phyloP scores from a whole-genome alignment of 2,329 filamentous ascomycete genomes.

The Erysiphe neolycopersici region DNA sequence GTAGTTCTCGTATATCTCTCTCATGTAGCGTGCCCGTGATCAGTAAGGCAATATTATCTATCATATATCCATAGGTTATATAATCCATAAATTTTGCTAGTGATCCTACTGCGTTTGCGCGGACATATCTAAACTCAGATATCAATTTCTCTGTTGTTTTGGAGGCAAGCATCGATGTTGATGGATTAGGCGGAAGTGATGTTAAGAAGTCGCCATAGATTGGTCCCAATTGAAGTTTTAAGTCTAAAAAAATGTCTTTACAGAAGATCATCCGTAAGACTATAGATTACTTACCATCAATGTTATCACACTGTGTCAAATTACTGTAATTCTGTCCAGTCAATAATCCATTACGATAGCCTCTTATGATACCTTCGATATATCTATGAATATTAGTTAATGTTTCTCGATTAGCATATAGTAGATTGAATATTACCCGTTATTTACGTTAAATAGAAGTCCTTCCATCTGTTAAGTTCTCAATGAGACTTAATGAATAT shows the following conservation, averaged over 20 bases:
- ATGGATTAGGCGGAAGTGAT: constrained; percentile 81
- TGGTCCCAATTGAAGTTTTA: constrained; percentile 90
- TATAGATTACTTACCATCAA: constrained; percentile 43
- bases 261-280: neutral
- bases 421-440: constrained; percentile 32
- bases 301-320: constrained; percentile 88
- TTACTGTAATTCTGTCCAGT: constrained; percentile 82
- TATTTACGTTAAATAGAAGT: constrained; percentile 81
- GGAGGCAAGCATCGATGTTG: constrained; percentile 76
- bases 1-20: constrained; percentile 78
- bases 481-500: too few species aligned
- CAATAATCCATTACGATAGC: constrained; percentile 83
- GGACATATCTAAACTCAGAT: constrained; percentile 86
- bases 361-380: constrained; percentile 89
- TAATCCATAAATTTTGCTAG: constrained; percentile 94
- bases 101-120: constrained; percentile 76
- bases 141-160: constrained; percentile 97
- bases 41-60: constrained; percentile 92
- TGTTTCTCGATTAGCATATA: constrained; percentile 6
- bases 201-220: constrained; percentile 94
- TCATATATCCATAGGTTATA: constrained; percentile 98
- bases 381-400: constrained; percentile 29
- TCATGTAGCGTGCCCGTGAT: constrained; percentile 97
- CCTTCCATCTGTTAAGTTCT: constrained; percentile 43
- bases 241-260: constrained; percentile 30